These are phyloP conservation scores for Cercospora janseana DNA, from an alignment of 2,329 filamentous ascomycete genomes.

Conservation along the genomic window DNA sequence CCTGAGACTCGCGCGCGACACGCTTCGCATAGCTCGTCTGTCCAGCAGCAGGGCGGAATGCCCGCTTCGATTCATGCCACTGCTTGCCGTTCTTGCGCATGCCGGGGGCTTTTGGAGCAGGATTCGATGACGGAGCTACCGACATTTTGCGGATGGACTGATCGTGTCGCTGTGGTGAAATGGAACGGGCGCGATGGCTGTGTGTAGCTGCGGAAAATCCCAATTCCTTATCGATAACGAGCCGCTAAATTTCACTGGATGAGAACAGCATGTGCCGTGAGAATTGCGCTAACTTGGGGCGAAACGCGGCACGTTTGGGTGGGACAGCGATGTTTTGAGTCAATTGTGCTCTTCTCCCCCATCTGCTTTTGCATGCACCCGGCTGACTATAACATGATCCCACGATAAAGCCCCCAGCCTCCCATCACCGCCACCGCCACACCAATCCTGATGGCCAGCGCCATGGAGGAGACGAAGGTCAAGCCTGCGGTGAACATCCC, in stretches of 20 bases:
- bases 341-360: not conserved
- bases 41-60: conserved; percentile 79
- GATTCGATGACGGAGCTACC: conserved; percentile 26
- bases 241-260: too few relatives aligned
- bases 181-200: too few relatives aligned
- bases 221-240: not conserved
- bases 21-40: conserved; percentile 78
- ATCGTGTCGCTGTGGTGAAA: too few relatives aligned
- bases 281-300: not conserved
- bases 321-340: not conserved
- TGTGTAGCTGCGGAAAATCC: too few relatives aligned
- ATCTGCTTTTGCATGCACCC: not conserved
- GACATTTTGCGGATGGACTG: conserved; percentile 24
- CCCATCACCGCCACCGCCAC: not conserved
- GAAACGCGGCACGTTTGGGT: not conserved
- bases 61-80: conserved; percentile 80
- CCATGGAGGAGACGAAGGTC: too few relatives aligned
- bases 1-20: conserved; percentile 64
- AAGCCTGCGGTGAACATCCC: not conserved
- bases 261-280: too few relatives aligned
- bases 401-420: not conserved
- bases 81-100: conserved; percentile 94
- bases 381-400: not conserved
- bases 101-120: conserved; percentile 43
- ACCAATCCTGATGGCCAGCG: not conserved